phyloP scores from a whole-genome alignment of 495 filamentous ascomycete species.

The Haplographium delicatum region DNA sequence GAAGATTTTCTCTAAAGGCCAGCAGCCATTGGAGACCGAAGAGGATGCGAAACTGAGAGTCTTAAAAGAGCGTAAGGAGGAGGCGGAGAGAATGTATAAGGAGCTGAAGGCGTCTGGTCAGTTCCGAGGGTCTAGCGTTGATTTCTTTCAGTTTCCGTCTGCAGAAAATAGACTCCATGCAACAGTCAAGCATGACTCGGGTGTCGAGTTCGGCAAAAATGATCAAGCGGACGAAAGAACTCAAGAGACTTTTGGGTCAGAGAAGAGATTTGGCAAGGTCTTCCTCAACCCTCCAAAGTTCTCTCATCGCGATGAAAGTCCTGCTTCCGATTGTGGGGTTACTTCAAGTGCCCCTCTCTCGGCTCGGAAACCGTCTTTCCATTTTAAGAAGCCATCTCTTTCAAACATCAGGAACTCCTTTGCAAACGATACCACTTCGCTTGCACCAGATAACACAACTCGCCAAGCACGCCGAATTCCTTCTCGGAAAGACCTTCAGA shows the following conservation, averaged over 20 bases:
- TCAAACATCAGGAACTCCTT: constrained; percentile 18
- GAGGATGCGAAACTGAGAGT: constrained; percentile 24
- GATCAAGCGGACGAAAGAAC: neutral
- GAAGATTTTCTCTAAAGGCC: constrained; percentile 27
- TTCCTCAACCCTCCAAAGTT: constrained; percentile 15
- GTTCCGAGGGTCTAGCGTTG: constrained; percentile 7
- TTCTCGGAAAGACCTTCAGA: constrained; percentile 56
- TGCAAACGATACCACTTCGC: neutral
- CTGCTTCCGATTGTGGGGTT: constrained; percentile 2
- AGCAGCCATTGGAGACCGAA: constrained; percentile 28
- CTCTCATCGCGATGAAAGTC: constrained; percentile 1
- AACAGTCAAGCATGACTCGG: constrained; percentile 22
- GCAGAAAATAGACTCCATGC: neutral
- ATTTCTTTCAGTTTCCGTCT: neutral
- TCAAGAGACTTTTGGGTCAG: constrained; percentile 11
- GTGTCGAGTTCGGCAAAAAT: constrained; percentile 10
- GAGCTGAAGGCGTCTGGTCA: constrained; percentile 57
- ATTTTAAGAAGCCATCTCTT: constrained; percentile 20
- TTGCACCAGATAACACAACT: neutral
- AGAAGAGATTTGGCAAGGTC: constrained; percentile 20
- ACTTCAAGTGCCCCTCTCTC: neutral
- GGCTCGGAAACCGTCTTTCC: constrained; percentile 1
- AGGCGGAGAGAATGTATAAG: constrained; percentile 53
- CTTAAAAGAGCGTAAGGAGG: constrained; percentile 35
- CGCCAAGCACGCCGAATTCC: constrained; percentile 40